These are phyloP conservation scores for Vaccinium corymbosum DNA, from an alignment of 148 eudicot species.

Conservation along the genomic window DNA sequence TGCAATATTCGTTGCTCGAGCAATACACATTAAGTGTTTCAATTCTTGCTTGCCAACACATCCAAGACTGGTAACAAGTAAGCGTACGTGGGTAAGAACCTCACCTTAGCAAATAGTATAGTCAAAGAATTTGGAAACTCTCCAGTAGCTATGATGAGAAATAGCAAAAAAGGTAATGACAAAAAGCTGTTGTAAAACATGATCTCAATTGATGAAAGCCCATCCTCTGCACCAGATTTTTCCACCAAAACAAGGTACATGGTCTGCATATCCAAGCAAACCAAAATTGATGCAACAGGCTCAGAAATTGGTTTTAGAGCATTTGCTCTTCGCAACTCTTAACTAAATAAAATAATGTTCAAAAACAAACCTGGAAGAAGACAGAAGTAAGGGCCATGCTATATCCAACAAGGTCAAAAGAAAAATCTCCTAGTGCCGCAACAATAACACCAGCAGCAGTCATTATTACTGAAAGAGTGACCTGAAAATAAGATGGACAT, in stretches of 20 bases:
- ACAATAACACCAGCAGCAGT: slow-evolving; percentile 90
- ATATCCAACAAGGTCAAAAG: slow-evolving; percentile 87
- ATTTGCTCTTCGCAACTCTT: slow-evolving; percentile 8
- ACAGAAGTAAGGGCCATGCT: slow-evolving; percentile 89
- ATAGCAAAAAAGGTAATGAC: slow-evolving; percentile 77
- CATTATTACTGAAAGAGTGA: slow-evolving; percentile 73
- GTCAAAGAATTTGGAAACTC: slow-evolving; percentile 79
- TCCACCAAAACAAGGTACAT: slow-evolving; percentile 98
- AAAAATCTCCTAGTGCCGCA: slow-evolving; percentile 96
- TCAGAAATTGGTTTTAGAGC: neutral
- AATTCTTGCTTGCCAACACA: neutral
- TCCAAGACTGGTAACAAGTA: neutral
- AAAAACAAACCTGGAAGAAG: slow-evolving; percentile 68
- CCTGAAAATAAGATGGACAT: slow-evolving; percentile 44
- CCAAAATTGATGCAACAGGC: neutral
- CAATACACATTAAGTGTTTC: neutral
- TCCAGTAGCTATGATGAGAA: slow-evolving; percentile 71
- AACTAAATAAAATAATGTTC: neutral
- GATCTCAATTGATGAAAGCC: slow-evolving; percentile 90
- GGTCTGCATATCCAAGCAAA: slow-evolving; percentile 57
- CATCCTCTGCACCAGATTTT: slow-evolving; percentile 94
- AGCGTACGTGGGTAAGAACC: slow-evolving; percentile 5
- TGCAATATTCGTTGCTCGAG: neutral
- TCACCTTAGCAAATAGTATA: slow-evolving; percentile 71
- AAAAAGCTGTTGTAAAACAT: slow-evolving; percentile 94